Conservation (phyloP, 257 asterid genomes). For the Mitragyna speciosa region DNA sequence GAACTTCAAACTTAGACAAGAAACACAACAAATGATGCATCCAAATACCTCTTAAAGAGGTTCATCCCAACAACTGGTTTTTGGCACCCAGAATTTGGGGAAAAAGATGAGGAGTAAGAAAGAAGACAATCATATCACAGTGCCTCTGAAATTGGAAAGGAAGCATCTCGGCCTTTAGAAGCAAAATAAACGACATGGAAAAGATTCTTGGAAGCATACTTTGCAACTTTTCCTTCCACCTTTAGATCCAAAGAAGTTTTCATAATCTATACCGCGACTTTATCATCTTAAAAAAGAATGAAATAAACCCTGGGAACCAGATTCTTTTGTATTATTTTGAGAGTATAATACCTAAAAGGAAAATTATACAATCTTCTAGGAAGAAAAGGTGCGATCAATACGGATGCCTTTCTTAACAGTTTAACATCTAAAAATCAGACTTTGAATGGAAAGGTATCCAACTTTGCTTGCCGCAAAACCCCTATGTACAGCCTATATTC, state of each 20-base stretch:
- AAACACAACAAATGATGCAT: background rate
- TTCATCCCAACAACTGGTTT: background rate
- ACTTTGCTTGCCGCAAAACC: slow-evolving; percentile 31
- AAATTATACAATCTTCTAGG: background rate
- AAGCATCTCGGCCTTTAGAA: background rate
- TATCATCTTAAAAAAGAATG: background rate
- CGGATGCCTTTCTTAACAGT: slow-evolving; percentile 41
- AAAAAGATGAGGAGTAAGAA: background rate
- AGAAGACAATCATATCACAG: background rate
- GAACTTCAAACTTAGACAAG: background rate
- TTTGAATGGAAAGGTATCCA: slow-evolving; percentile 57
- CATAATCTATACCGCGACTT: background rate
- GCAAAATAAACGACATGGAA: background rate
- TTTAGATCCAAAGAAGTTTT: background rate
- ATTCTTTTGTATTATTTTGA: background rate
- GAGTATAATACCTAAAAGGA: background rate
- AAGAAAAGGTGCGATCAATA: slow-evolving; percentile 3
- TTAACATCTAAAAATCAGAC: slow-evolving; percentile 49
- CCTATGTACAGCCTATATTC: slow-evolving; percentile 26
- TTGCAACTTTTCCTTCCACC: background rate
- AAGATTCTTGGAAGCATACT: background rate
- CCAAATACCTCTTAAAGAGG: background rate
- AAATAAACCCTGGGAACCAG: background rate
- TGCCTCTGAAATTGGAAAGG: background rate
- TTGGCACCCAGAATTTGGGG: background rate